phyloP scores from a whole-genome alignment of 306 rosid species.

The Prunus mira region DNA sequence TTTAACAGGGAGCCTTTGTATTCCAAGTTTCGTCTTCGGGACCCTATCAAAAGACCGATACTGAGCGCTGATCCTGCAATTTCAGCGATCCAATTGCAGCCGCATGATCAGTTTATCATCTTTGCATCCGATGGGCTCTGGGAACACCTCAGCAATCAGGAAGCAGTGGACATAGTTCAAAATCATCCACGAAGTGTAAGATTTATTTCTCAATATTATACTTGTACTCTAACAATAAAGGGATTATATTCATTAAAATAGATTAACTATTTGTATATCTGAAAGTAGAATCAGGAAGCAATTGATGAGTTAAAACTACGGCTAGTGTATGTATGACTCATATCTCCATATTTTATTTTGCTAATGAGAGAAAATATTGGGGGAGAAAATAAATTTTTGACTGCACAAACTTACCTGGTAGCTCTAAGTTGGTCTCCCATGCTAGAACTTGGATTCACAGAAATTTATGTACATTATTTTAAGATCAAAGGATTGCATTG shows the following conservation, averaged over 20 bases:
- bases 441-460: conserved; percentile 4
- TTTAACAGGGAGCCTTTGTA: conserved; percentile 85
- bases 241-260: not conserved
- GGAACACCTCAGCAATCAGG: conserved; percentile 94
- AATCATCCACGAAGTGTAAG: conserved; percentile 68
- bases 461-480: not conserved
- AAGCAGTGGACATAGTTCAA: conserved; percentile 89
- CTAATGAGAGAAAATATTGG: not conserved
- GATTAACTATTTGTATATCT: not conserved
- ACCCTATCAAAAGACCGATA: conserved; percentile 63
- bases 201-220: conserved; percentile 4
- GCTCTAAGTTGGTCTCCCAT: not conserved
- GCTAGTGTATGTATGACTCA: not conserved
- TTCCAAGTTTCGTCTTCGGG: conserved; percentile 73
- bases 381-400: not conserved
- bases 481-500: not conserved
- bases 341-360: not conserved
- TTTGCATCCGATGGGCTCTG: conserved; percentile 96
- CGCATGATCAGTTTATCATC: conserved; percentile 74
- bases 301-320: not conserved
- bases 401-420: not conserved
- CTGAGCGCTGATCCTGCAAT: conserved; percentile 82
- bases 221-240: not conserved
- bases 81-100: conserved; percentile 60
- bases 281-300: not conserved